phyloP scores from a whole-genome alignment of 108 stramenopile genomes.

The Cylindrotheca closterium region DNA sequence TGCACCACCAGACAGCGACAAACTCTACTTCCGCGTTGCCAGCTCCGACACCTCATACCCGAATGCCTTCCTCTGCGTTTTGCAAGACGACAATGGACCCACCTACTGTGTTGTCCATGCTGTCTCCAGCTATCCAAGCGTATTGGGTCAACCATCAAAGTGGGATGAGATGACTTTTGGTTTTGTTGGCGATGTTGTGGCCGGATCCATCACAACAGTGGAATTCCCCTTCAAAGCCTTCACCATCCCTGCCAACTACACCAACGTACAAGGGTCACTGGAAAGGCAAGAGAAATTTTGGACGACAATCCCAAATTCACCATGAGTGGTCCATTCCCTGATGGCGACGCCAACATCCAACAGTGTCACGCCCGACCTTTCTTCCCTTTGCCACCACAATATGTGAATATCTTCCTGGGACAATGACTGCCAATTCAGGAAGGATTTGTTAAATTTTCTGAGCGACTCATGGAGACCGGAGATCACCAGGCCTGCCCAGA shows the following conservation, averaged over 20 bases:
- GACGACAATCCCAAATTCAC: not conserved
- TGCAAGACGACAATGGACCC: not conserved
- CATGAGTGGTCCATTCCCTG: not conserved
- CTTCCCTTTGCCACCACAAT: slow-evolving; percentile 3
- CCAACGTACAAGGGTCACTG: not conserved
- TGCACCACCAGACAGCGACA: not conserved
- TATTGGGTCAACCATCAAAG: not conserved
- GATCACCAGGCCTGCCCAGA: not conserved
- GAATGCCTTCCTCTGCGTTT: not conserved
- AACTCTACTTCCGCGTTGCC: not conserved
- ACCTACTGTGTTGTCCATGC: not conserved
- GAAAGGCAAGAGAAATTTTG: slow-evolving; percentile 1
- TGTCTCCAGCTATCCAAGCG: not conserved
- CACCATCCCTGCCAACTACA: not conserved
- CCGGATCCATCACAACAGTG: slow-evolving; percentile 2
- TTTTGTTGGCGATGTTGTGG: slow-evolving; percentile 2
- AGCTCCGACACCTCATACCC: not conserved
- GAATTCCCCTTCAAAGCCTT: slow-evolving; percentile 1
- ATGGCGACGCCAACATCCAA: slow-evolving; percentile 1
- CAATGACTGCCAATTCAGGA: not conserved
- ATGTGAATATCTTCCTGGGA: slow-evolving; percentile 1
- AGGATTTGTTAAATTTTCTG: no score
- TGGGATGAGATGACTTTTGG: not conserved
- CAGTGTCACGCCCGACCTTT: not conserved
- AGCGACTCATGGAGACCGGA: no score